Conservation (phyloP, 257 asterid species). For the Gentiana dahurica region DNA sequence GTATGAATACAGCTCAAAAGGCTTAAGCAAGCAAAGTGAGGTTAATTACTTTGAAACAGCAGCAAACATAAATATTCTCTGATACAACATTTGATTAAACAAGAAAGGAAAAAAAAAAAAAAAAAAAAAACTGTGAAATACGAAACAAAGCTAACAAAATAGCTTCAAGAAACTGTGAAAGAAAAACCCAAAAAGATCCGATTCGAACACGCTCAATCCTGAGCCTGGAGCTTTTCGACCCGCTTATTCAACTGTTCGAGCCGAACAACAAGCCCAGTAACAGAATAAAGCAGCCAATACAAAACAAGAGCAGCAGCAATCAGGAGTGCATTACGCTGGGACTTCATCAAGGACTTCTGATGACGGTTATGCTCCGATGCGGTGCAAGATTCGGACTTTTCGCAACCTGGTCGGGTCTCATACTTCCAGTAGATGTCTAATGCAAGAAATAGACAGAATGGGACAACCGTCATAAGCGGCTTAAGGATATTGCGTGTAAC, state of each 20-base stretch:
- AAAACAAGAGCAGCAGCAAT: constrained; percentile 54
- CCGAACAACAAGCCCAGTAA: constrained; percentile 27
- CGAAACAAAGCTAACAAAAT: neutral
- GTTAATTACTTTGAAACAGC: no score
- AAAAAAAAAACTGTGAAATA: no score
- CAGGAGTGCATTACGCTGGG: constrained; percentile 35
- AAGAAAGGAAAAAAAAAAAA: no score
- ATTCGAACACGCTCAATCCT: constrained; percentile 19
- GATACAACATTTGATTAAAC: no score
- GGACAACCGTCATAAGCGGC: constrained; percentile 69
- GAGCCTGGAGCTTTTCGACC: constrained; percentile 45
- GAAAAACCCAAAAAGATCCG: constrained; percentile 3
- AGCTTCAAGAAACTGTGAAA: neutral
- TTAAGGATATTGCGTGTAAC: constrained; percentile 69
- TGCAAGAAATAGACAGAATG: constrained; percentile 17
- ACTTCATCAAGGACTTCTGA: constrained; percentile 87
- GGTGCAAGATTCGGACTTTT: no score
- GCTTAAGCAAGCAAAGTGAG: no score
- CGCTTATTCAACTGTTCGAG: constrained; percentile 38
- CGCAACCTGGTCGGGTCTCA: constrained; percentile 28
- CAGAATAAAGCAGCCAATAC: constrained; percentile 67
- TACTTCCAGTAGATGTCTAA: constrained; percentile 95
- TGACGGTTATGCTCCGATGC: constrained; percentile 88
- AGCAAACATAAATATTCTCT: no score
- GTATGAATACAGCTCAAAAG: no score